Base-by-base conservation (phyloP, 768 basidiomycete genomes). In the Xerocomus spinulosus region DNA sequence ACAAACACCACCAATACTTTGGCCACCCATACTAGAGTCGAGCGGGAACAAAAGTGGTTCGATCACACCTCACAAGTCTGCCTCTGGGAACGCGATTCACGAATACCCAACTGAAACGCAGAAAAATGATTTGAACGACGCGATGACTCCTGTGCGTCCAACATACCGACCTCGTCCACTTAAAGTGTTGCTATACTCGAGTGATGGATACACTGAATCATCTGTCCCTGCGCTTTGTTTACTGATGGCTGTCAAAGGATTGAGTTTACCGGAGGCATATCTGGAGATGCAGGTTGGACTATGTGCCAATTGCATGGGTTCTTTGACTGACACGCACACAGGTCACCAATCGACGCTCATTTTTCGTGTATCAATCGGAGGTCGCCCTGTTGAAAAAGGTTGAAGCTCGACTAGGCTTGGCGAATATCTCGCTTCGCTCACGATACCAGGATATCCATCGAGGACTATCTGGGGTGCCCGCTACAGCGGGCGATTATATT, bases 151-250 rank as follows among this genome's bases (percentile, higher is more conserved):
- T 34, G 40, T 40, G 49, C 57, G 24, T 60, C 63, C 54, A 13
- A 23, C 59, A 67, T 46, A 66, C 24, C 79, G 75, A 51, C 77
- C 79, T 24, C 71, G 77, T 25, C 87, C 86, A 5, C 70, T 83
- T 46, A 89, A 90, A 61, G 70, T 93, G 46, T 76, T 93, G 52
- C 65, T 93, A 24, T 88, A 91, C 66, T 87, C 85, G 15, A 78
- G 84, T 15, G 92, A 94, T 63, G 92, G 90, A 41, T 92, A 95
- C 71, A 97, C 95, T 20, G 94, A 97, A 67, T 87, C 89, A 9
- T 87, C 86, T 21, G 82, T 94, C 6, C 82, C 92, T 44, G 93
- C 92, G 18, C 74, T 97, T 44, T 81, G 82, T 53, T 79, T 95
- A 42, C 72, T 96, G 52, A 97, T 98, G 93, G 80, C 80, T 21